Conservation (phyloP, 2,329 filamentous ascomycete genomes). For the Aspergillus alliaceus region DNA sequence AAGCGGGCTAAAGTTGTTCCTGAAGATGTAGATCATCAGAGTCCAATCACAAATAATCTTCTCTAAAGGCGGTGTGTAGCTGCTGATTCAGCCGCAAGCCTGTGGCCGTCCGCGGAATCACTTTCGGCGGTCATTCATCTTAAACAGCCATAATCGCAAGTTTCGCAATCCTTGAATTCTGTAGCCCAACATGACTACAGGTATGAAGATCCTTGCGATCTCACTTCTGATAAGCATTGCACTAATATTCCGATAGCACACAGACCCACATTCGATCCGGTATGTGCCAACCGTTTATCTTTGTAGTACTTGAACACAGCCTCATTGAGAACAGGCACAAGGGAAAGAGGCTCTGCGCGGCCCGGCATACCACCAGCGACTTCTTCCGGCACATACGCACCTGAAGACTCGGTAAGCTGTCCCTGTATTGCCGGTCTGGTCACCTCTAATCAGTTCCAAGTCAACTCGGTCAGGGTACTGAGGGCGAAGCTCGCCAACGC, state of each 20-base stretch:
- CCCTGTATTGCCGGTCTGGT: neutral
- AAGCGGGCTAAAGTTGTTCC: conserved; percentile 11
- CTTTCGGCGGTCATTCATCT: neutral
- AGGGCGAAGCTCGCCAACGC: conserved; percentile 66
- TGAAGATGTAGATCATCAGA: neutral
- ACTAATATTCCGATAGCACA: conserved; percentile 54
- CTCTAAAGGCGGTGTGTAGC: conserved; percentile 7
- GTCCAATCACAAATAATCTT: conserved; percentile 7
- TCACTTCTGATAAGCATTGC: neutral
- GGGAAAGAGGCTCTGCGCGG: conserved; percentile 94
- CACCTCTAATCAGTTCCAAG: conserved; percentile 42
- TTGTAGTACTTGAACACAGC: conserved; percentile 23
- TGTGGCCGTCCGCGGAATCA: conserved; percentile 11
- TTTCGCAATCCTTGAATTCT: neutral
- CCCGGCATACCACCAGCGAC: conserved; percentile 91
- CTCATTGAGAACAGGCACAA: conserved; percentile 60
- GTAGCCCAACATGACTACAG: conserved; percentile 41
- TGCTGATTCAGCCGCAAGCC: conserved; percentile 10
- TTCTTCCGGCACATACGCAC: conserved; percentile 88
- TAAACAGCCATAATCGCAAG: neutral
- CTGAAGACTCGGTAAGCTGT: conserved; percentile 74
- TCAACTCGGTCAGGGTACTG: conserved; percentile 85
- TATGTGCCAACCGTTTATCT: conserved; percentile 42
- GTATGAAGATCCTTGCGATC: conserved; percentile 24
- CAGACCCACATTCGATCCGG: conserved; percentile 94